Evolutionary conservation across 2,329 filamentous ascomycete species (phyloP), one percentile per base, ranked within the genome.

Genomic region (Clathrospora elynae): DNA sequence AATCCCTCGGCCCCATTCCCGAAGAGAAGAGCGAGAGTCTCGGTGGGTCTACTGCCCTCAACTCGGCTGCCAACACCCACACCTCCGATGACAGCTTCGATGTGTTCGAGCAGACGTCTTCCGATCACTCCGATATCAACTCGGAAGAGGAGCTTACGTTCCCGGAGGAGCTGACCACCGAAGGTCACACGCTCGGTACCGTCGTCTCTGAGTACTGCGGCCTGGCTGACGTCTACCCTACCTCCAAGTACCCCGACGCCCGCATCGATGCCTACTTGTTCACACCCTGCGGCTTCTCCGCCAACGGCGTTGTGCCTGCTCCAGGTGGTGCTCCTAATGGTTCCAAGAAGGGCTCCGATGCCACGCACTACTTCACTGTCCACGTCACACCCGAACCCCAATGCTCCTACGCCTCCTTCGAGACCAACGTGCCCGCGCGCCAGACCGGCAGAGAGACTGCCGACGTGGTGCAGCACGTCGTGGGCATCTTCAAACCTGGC

Each of bases 381-480:
- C 93, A 99, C 67, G 93, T 99, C 55, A 99, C 93, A 0, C 93
- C 93, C 0, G 93, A 99, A 78, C 90, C 92, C 10, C 85, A 96
- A 63, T 99, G 92, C 77, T 96, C 91, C 4, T 99, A 95, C 70
- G 93, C 93, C 23, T 96, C 90, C 2, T 99, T 99, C 67, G 93
- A 99, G 78, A 97, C 93, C 56, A 99, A 97, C 60, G 92, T 99
- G 3, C 93, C 93, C 1, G 87, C 90, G 17, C 85, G 84, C 4
- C 90, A 96, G 74, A 89, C 83, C 42, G 91, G 91, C 11, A 87
- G 91, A 51, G 87, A 91, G 67, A 96, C 92, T 1, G 84, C 85
- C 17, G 92, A 96, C 53, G 86, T 97, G 47, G 87, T 99, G 50
- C 85, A 96, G 71, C 90, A 96, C 55, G 93, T 97, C 1, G 90